Percentiles rank a stretch among this genome's conserved stretches.
Conservation (phyloP, 148 eudicot genomes). For the Camellia lanceoleosa region DNA sequence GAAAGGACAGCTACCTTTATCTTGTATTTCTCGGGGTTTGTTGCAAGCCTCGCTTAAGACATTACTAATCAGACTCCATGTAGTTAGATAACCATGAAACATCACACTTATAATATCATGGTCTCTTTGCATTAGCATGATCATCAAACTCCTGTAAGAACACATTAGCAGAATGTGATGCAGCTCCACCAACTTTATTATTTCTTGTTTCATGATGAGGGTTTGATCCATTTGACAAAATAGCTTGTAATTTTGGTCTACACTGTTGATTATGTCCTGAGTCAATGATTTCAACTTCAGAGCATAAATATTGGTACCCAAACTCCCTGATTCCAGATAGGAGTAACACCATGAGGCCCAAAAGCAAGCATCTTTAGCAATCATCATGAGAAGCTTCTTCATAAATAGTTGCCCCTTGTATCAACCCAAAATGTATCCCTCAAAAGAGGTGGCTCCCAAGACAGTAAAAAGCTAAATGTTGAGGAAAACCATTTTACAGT, state of each 20-base stretch:
- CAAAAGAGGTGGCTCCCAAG: constrained; percentile 51
- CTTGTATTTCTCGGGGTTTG: constrained; percentile 46
- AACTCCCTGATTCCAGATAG: constrained; percentile 50
- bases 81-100: constrained; percentile 62
- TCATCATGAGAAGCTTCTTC: constrained; percentile 50
- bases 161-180: constrained; percentile 9
- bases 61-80: constrained; percentile 41
- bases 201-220: neutral
- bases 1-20: constrained; percentile 31
- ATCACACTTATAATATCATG: constrained; percentile 44
- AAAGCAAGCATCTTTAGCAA: constrained; percentile 52
- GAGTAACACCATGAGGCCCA: constrained; percentile 53
- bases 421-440: constrained; percentile 53
- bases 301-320: constrained; percentile 45
- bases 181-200: constrained; percentile 4
- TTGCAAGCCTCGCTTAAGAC: constrained; percentile 42
- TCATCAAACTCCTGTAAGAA: constrained; percentile 24
- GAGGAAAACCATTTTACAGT: constrained; percentile 44
- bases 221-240: constrained; percentile 11
- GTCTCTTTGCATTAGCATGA: constrained; percentile 26
- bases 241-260: constrained; percentile 31
- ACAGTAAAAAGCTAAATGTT: constrained; percentile 49
- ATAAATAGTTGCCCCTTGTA: constrained; percentile 45
- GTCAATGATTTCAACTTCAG: constrained; percentile 42
- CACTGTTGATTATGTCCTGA: constrained; percentile 42